Evolutionary conservation across 2,329 filamentous ascomycete species (phyloP).

Genomic region (Lasiodiplodia citricola): DNA sequence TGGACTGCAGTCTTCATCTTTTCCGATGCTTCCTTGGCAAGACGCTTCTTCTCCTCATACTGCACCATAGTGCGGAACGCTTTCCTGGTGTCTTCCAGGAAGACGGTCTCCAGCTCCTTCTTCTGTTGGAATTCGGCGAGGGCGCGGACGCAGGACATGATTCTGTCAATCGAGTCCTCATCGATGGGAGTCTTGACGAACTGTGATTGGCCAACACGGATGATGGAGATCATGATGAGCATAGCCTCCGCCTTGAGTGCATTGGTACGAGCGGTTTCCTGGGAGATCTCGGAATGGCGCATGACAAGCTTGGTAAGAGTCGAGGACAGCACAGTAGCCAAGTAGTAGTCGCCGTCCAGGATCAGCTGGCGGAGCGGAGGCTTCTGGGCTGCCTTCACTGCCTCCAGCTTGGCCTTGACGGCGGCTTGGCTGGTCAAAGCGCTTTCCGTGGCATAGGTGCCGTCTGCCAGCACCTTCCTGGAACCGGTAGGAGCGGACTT

Average conservation of each 20-base stretch:
- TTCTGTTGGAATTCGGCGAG: slow-evolving; percentile 87
- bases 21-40: slow-evolving; percentile 89
- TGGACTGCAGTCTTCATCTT: slow-evolving; percentile 94
- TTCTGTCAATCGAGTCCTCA: slow-evolving; percentile 96
- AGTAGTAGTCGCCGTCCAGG: slow-evolving; percentile 95
- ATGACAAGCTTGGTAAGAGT: slow-evolving; percentile 97
- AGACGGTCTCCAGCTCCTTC: slow-evolving; percentile 90
- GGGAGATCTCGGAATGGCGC: slow-evolving; percentile 92
- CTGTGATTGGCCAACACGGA: slow-evolving; percentile 96
- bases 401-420: slow-evolving; percentile 88
- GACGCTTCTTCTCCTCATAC: slow-evolving; percentile 95
- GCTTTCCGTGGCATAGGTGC: slow-evolving; percentile 96
- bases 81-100: slow-evolving; percentile 91
- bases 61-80: slow-evolving; percentile 98
- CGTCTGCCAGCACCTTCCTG: slow-evolving; percentile 90
- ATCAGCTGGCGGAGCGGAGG: slow-evolving; percentile 93
- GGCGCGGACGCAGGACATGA: slow-evolving; percentile 96
- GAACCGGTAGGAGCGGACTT: slow-evolving; percentile 83
- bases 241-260: slow-evolving; percentile 95
- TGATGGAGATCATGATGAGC: slow-evolving; percentile 99
- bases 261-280: slow-evolving; percentile 85
- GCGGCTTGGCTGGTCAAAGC: slow-evolving; percentile 92
- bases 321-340: slow-evolving; percentile 92
- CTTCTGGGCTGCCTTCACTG: slow-evolving; percentile 96
- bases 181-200: slow-evolving; percentile 98